These are phyloP conservation scores for Chrysoporthe austroafricana DNA, from an alignment of 2,329 filamentous ascomycete genomes.

Conservation along the genomic window DNA sequence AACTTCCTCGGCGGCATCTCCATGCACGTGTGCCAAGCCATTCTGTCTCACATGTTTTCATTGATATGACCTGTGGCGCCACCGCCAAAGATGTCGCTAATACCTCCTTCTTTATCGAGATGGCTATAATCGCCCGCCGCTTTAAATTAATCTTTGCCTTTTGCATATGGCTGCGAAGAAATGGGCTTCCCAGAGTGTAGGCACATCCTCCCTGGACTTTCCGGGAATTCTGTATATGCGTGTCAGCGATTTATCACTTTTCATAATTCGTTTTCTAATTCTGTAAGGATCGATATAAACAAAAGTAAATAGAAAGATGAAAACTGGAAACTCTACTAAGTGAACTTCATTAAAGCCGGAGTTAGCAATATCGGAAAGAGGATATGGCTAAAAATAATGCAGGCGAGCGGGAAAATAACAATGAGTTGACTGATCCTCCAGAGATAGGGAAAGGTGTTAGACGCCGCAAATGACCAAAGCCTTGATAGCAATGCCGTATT, in stretches of 20 bases:
- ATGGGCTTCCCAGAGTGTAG: too few relatives aligned
- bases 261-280: too few relatives aligned
- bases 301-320: neutral
- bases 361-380: slow-evolving; percentile 12
- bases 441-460: slow-evolving; percentile 36
- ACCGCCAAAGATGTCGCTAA: slow-evolving; percentile 83
- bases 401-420: slow-evolving; percentile 18
- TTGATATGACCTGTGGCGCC: slow-evolving; percentile 85
- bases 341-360: slow-evolving; percentile 17
- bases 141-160: slow-evolving; percentile 3
- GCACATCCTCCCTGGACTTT: too few relatives aligned
- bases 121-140: slow-evolving; percentile 70
- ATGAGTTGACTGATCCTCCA: slow-evolving; percentile 19
- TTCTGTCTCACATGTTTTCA: slow-evolving; percentile 81
- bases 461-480: slow-evolving; percentile 36
- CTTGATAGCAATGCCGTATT: too few relatives aligned
- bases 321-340: slow-evolving; percentile 10
- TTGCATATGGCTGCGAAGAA: neutral
- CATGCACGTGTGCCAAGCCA: slow-evolving; percentile 78
- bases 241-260: too few relatives aligned
- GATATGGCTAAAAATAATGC: slow-evolving; percentile 18
- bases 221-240: too few relatives aligned
- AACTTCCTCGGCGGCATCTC: slow-evolving; percentile 84
- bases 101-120: slow-evolving; percentile 83
- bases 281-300: too few relatives aligned